These are phyloP conservation scores for Flaveria bidentis DNA, from an alignment of 129 eudicot species.

Conservation along the genomic window DNA sequence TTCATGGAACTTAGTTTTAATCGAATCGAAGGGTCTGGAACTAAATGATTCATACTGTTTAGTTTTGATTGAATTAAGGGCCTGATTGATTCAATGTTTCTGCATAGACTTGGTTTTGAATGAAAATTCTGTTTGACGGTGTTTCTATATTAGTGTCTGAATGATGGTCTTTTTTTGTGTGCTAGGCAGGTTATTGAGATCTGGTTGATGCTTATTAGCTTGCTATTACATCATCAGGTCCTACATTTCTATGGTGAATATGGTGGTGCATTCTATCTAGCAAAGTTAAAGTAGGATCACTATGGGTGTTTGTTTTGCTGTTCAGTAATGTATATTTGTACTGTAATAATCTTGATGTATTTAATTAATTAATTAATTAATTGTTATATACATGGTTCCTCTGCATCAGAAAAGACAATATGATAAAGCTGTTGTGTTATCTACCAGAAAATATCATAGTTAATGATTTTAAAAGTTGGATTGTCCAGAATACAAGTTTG, in stretches of 20 bases:
- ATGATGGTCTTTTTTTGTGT: neutral
- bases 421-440: neutral
- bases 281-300: conserved; percentile 9
- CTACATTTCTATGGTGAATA: conserved; percentile 1
- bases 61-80: neutral
- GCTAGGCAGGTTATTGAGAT: conserved; percentile 9
- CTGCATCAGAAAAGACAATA: conserved; percentile 12
- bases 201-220: neutral
- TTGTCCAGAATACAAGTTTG: neutral
- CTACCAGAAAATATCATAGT: neutral
- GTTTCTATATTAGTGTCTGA: neutral
- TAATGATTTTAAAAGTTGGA: too few species aligned
- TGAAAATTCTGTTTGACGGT: neutral
- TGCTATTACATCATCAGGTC: neutral
- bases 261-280: conserved; percentile 12
- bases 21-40: too few species aligned
- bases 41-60: too few species aligned
- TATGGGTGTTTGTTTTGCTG: conserved; percentile 9
- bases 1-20: neutral
- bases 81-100: neutral
- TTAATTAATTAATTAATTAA: conserved; percentile 13
- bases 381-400: neutral
- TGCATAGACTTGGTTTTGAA: neutral
- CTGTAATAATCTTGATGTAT: conserved; percentile 20
- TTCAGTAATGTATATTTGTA: conserved; percentile 22